A percentile compares a stretch with the other conserved stretches of the same genome.
Conservation (phyloP, 2,329 filamentous ascomycete species). For the Fusarium tricinctum region DNA sequence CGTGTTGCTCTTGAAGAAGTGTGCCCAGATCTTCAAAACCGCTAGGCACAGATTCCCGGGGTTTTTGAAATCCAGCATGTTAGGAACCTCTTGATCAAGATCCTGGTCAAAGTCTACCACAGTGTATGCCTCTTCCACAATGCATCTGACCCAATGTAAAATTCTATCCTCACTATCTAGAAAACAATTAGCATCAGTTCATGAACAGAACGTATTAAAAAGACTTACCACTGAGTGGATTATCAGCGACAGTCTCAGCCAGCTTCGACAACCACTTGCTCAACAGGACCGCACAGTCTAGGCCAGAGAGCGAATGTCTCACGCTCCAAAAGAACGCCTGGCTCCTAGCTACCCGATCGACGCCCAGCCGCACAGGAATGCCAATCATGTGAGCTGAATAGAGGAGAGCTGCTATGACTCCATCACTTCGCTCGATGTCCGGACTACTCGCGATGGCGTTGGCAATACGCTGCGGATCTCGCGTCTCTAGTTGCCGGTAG, state of each 20-base stretch:
- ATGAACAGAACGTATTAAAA: fast-evolving
- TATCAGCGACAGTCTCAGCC: not conserved
- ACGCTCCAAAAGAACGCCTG: slow-evolving; percentile 71
- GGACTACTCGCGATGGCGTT: slow-evolving; percentile 56
- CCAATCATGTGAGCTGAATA: slow-evolving; percentile 69
- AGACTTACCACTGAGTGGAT: slow-evolving; percentile 1
- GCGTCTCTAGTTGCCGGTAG: slow-evolving; percentile 59
- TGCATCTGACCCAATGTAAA: slow-evolving; percentile 61
- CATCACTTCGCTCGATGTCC: slow-evolving; percentile 62
- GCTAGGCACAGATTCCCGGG: slow-evolving; percentile 44
- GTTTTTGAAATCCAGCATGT: slow-evolving; percentile 9
- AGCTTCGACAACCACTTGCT: slow-evolving; percentile 59
- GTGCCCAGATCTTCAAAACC: slow-evolving; percentile 61
- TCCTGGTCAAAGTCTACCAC: slow-evolving; percentile 56
- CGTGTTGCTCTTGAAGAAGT: slow-evolving; percentile 63
- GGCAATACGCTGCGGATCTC: slow-evolving; percentile 59
- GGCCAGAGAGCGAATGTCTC: slow-evolving; percentile 66
- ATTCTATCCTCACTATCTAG: slow-evolving; percentile 61
- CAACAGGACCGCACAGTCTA: slow-evolving; percentile 68
- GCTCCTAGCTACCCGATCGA: slow-evolving; percentile 67
- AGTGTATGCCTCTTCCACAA: slow-evolving; percentile 60
- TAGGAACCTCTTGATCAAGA: slow-evolving; percentile 1
- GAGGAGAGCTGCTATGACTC: slow-evolving; percentile 63
- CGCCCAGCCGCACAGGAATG: slow-evolving; percentile 67
- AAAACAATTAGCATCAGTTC: fast-evolving